Conservation (phyloP, 202 grass and related monocot genomes). For the Musa balbisiana region DNA sequence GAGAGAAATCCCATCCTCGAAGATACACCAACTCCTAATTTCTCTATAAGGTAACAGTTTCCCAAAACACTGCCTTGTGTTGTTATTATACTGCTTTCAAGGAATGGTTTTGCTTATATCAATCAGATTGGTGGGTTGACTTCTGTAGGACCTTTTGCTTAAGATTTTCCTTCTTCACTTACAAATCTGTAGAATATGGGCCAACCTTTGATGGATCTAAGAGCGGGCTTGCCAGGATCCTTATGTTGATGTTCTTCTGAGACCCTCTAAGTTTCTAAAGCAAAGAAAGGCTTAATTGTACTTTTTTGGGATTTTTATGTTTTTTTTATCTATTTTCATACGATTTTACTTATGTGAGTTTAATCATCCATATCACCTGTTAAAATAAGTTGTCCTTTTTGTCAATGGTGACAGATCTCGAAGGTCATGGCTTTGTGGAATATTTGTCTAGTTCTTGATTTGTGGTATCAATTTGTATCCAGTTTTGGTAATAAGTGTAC, state of each 20-base stretch:
- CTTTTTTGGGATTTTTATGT: not conserved
- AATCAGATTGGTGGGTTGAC: not conserved
- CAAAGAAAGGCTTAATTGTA: not conserved
- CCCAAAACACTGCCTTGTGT: not conserved
- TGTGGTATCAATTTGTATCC: not conserved
- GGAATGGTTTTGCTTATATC: slow-evolving; percentile 16
- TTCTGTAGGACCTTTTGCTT: not conserved
- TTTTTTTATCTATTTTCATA: not conserved
- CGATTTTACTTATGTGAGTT: not conserved
- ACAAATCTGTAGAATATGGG: not conserved
- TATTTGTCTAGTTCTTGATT: not conserved
- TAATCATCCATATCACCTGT: not conserved
- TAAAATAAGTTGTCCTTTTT: slow-evolving; percentile 5
- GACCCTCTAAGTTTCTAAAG: not conserved
- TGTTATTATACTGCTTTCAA: slow-evolving; percentile 11
- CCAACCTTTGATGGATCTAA: not conserved
- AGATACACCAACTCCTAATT: slow-evolving; percentile 42
- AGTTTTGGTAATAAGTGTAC: not conserved
- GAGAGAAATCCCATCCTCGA: slow-evolving; percentile 46
- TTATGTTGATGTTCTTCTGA: not conserved
- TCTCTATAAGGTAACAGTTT: slow-evolving; percentile 82
- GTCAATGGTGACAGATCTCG: not conserved
- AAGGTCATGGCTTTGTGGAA: not conserved
- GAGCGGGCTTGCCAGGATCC: not conserved
- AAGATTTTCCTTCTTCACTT: not conserved